These are phyloP conservation scores for Pichia sp. DNA, from an alignment of 1,139 yeast species.

Conservation along the genomic window DNA sequence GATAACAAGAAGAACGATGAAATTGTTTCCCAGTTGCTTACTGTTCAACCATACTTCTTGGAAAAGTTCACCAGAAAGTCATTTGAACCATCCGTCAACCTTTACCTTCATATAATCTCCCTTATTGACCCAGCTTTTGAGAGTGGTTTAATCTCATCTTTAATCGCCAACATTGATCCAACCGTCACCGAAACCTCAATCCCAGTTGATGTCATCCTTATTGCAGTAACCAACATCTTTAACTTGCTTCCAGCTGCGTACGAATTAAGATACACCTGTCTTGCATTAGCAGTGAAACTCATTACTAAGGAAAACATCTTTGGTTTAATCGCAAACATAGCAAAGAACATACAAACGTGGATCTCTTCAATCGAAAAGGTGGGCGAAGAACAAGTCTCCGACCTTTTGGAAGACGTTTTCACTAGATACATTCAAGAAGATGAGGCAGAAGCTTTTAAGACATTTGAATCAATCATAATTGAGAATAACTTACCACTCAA, in stretches of 20 bases:
- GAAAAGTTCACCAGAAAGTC: conserved; percentile 22
- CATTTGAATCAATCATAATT: conserved; percentile 6
- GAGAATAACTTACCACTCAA: conserved; percentile 7
- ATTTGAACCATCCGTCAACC: conserved; percentile 27
- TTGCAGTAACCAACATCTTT: conserved; percentile 26
- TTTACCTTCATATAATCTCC: conserved; percentile 22
- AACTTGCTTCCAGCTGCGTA: conserved; percentile 21
- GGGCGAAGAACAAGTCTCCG: conserved; percentile 3
- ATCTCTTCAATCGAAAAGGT: conserved; percentile 6
- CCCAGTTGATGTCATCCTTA: conserved; percentile 2
- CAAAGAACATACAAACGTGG: conserved; percentile 14
- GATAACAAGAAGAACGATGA: conserved; percentile 20
- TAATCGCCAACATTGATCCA: conserved; percentile 8
- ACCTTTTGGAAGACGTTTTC: conserved; percentile 12
- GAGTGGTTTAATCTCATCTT: conserved; percentile 1
- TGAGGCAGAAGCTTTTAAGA: conserved; percentile 16
- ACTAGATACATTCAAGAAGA: conserved; percentile 15
- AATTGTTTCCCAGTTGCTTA: conserved; percentile 13
- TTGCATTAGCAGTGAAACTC: conserved; percentile 17
- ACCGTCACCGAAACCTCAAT: background rate
- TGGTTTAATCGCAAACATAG: conserved; percentile 19
- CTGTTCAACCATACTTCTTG: conserved; percentile 14
- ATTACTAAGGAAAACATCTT: conserved; percentile 15
- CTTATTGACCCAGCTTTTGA: conserved; percentile 6
- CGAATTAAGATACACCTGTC: conserved; percentile 18